Conservation (phyloP, 2,329 filamentous ascomycete genomes). For the Calonectria henricotiae region DNA sequence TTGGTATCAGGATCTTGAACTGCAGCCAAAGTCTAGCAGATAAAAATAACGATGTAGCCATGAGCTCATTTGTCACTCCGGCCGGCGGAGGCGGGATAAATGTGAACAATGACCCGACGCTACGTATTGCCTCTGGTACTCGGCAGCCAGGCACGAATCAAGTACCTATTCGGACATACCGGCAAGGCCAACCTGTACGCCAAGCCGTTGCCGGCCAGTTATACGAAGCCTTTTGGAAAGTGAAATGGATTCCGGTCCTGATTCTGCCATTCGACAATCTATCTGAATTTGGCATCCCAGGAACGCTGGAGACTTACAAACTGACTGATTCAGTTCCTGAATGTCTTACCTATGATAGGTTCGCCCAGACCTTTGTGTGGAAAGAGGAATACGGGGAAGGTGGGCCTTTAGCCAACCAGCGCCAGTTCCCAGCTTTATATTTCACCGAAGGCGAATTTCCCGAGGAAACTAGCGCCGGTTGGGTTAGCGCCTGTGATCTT, state of each 20-base stretch:
- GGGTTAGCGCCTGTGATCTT: slow-evolving; percentile 21
- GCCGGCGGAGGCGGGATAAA: no score
- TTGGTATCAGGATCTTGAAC: slow-evolving; percentile 32
- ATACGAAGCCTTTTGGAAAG: slow-evolving; percentile 22
- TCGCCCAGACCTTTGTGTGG: not conserved
- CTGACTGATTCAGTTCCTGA: not conserved
- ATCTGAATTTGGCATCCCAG: not conserved
- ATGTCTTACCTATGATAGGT: slow-evolving; percentile 13
- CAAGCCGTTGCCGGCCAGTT: slow-evolving; percentile 32
- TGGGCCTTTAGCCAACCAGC: fast-evolving
- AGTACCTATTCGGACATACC: no score
- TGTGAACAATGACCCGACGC: no score
- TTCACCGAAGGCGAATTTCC: slow-evolving; percentile 31
- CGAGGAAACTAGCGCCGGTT: not conserved
- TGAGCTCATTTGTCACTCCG: no score
- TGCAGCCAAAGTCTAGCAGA: not conserved
- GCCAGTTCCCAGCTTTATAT: slow-evolving; percentile 35
- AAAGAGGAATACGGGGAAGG: not conserved
- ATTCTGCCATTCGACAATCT: not conserved
- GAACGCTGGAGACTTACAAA: not conserved
- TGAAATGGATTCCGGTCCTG: not conserved
- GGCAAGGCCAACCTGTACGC: not conserved
- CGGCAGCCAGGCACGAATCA: no score
- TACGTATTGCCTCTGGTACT: no score
- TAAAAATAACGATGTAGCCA: slow-evolving; percentile 15